A percentile compares a stretch with the other conserved stretches of the same genome.
Evolutionary conservation across 1,284 basidiomycete genomes (phyloP).

Genomic region (Ustilago crameri): DNA sequence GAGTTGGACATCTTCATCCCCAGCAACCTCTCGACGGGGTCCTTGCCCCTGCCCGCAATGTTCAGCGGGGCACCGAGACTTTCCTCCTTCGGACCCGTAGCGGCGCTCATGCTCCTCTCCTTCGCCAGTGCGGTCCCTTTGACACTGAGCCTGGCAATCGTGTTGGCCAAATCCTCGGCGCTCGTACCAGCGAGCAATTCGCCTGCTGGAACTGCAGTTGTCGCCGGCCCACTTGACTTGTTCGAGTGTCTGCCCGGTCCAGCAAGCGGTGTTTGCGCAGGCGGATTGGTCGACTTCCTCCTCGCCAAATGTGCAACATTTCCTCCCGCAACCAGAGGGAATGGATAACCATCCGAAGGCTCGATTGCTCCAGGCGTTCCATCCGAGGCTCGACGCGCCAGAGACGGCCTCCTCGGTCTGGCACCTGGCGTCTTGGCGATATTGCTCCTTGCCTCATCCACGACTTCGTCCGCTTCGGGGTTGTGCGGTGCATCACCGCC

Average conservation of each 20-base stretch:
- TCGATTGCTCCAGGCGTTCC: conserved; percentile 28
- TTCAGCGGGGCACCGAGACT: conserved; percentile 3
- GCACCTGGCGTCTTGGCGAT: conserved; percentile 50
- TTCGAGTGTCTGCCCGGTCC: conserved; percentile 10
- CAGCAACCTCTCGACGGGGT: conserved; percentile 13
- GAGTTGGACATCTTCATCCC: conserved; percentile 10
- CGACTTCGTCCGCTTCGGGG: conserved; percentile 20
- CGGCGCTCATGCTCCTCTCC: conserved; percentile 34
- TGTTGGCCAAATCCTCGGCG: conserved; percentile 52
- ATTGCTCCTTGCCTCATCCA: conserved; percentile 4
- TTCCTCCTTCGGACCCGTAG: conserved; percentile 31
- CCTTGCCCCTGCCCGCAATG: background rate
- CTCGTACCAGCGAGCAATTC: conserved; percentile 21
- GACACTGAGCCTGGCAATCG: conserved; percentile 56
- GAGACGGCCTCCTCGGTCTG: conserved; percentile 31
- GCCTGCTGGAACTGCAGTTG: background rate
- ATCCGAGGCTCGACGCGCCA: conserved; percentile 26
- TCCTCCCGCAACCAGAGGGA: conserved; percentile 41
- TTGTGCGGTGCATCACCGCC: background rate
- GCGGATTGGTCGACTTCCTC: conserved; percentile 48
- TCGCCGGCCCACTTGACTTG: background rate
- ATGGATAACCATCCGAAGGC: conserved; percentile 52
- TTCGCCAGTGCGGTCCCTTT: conserved; percentile 45
- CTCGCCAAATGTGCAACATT: conserved; percentile 30
- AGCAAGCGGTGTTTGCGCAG: conserved; percentile 38